A percentile compares a stretch with the other conserved stretches of the same genome.
Evolutionary conservation across 768 basidiomycete species (phyloP).

Genomic region (Lactarius sanguifluus): DNA sequence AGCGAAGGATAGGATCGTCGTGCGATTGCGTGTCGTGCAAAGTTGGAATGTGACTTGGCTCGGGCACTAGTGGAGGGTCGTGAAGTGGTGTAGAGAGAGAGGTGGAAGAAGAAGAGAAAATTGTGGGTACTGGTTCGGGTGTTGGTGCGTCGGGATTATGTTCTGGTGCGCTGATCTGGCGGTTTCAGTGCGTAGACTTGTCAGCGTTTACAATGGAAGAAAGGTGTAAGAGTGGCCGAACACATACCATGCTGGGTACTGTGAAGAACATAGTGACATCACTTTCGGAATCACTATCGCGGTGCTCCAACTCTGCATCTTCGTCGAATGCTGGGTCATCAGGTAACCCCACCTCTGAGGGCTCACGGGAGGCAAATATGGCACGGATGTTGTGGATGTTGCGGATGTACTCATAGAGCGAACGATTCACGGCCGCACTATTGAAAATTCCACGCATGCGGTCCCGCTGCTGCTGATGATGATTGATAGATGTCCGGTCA

Average conservation of each 20-base stretch:
- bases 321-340: not conserved
- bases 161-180: not conserved
- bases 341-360: not conserved
- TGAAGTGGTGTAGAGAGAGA: not conserved
- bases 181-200: slow-evolving; percentile 11
- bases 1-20: slow-evolving; percentile 9
- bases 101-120: not conserved
- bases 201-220: slow-evolving; percentile 26
- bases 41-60: not conserved
- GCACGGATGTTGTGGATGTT: not conserved
- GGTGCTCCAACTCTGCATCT: not conserved
- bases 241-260: slow-evolving; percentile 20
- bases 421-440: slow-evolving; percentile 12
- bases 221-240: not conserved
- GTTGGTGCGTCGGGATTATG: not conserved
- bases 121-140: not conserved
- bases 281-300: not conserved
- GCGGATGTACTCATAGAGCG: slow-evolving; percentile 11
- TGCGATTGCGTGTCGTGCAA: slow-evolving; percentile 3
- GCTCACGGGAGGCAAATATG: not conserved
- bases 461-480: slow-evolving; percentile 20
- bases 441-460: slow-evolving; percentile 8
- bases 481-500: not conserved
- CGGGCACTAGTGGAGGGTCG: not conserved
- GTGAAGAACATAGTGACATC: slow-evolving; percentile 1